These are phyloP conservation scores for Cutaneotrichosporon sp. DNA, from an alignment of 1,284 basidiomycete species.

Conservation along the genomic window DNA sequence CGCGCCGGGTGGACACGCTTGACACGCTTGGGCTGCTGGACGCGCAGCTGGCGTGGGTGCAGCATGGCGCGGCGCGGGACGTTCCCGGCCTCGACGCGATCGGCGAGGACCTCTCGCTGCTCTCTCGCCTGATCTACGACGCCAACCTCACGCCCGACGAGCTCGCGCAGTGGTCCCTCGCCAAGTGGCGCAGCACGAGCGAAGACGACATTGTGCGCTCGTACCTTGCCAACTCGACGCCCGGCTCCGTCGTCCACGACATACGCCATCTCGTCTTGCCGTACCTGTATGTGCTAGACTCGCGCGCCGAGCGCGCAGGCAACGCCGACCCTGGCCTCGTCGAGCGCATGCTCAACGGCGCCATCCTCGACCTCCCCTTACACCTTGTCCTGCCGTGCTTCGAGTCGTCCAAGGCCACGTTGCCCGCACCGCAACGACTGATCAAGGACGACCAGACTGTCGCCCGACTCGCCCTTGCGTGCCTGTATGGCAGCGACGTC, in stretches of 20 bases:
- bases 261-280: slow-evolving; percentile 75
- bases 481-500: slow-evolving; percentile 74
- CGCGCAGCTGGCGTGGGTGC: slow-evolving; percentile 68
- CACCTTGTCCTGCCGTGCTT: slow-evolving; percentile 68
- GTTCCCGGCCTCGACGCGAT: slow-evolving; percentile 72
- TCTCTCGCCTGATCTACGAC: slow-evolving; percentile 80
- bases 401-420: slow-evolving; percentile 81
- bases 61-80: slow-evolving; percentile 76
- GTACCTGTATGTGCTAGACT: slow-evolving; percentile 83
- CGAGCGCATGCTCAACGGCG: slow-evolving; percentile 61
- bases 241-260: slow-evolving; percentile 61
- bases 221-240: slow-evolving; percentile 67
- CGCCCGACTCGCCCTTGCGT: slow-evolving; percentile 75
- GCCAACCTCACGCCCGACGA: slow-evolving; percentile 43
- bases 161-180: slow-evolving; percentile 61
- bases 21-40: slow-evolving; percentile 72
- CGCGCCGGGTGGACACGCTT: slow-evolving; percentile 57
- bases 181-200: slow-evolving; percentile 63
- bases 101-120: slow-evolving; percentile 81
- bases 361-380: slow-evolving; percentile 64
- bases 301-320: slow-evolving; percentile 71
- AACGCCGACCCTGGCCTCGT: slow-evolving; percentile 59
- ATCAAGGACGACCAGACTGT: slow-evolving; percentile 76
- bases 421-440: slow-evolving; percentile 62
- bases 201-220: slow-evolving; percentile 62